Base-by-base conservation (phyloP, 108 stramenopile genomes). In the Cylindrotheca closterium region DNA sequence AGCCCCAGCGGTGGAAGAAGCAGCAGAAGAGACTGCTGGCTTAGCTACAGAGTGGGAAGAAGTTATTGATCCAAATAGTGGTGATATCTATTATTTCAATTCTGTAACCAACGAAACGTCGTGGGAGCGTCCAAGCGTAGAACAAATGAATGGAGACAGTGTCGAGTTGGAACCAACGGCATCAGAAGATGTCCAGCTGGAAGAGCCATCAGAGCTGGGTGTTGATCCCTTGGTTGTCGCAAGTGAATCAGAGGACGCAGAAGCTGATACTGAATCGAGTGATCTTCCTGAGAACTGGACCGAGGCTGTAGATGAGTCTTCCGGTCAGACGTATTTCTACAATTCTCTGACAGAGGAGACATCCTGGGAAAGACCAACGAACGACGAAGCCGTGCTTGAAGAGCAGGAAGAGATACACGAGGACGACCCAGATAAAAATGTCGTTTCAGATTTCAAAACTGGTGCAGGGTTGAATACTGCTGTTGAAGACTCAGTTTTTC, bases 1-100 rank as follows among this genome's bases (percentile, higher is more conserved):
- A n/a, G n/a, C n/a, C n/a, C 23, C 51, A 15, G 51, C 7, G 8
- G 15, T 8, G 8, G 51, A 21, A 21, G 51, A 15, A 7, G 51
- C 7, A 15, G 7, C 7, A 5, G 51, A 52, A 8, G 37, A 42
- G 7, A 42, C 37, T 42, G 37, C 37, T 42, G 37, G 37, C 15
- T 7, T 42, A 42, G 7, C 37, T 15, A 1, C 7, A 12, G 22
- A 27, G 17, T 70, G 70, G 70, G 60, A 49, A 30, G 70, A 61
- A 33, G 42, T 55, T 18, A 30, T 32, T 1, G 70, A 70, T 62
- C 53, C 33, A 10, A 17, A 27, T 26, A 45, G 53, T 33, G 30
- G 55, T 7, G 25, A 51, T 22, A 63, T 54, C 1, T 75, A 75
- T 45, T 75, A 64, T 33, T 64, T 63, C 57, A 75, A 75, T 28